Percentiles rank a stretch among this genome's conserved stretches.
Conservation (phyloP, 768 basidiomycete genomes). For the Hydnomerulius pinastri region DNA sequence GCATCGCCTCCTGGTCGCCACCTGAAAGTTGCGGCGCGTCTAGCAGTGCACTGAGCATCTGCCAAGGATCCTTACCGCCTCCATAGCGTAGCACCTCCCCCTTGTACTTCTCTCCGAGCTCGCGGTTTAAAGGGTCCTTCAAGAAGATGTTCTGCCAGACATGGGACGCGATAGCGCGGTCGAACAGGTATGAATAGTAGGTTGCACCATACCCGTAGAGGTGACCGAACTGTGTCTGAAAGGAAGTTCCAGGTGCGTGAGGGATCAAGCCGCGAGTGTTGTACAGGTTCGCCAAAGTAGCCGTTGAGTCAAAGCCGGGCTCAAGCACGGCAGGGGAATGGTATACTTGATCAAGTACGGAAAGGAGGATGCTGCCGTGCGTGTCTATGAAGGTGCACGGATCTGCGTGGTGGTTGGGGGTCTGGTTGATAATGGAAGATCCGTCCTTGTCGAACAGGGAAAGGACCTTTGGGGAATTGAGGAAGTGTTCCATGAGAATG, state of each 20-base stretch:
- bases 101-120: conserved; percentile 82
- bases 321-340: conserved; percentile 69
- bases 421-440: conserved; percentile 45
- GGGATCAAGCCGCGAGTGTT: conserved; percentile 78
- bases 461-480: conserved; percentile 80
- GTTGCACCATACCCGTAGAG: conserved; percentile 96
- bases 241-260: conserved; percentile 80
- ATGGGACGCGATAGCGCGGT: conserved; percentile 92
- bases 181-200: conserved; percentile 97
- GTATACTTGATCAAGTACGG: conserved; percentile 85
- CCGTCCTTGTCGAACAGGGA: conserved; percentile 69
- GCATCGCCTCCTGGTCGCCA: conserved; percentile 86
- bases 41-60: conserved; percentile 79
- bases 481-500: conserved; percentile 98
- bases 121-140: conserved; percentile 64
- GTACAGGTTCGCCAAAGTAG: conserved; percentile 59
- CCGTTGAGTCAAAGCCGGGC: conserved; percentile 71
- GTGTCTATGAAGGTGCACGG: conserved; percentile 86
- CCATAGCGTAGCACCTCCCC: conserved; percentile 74
- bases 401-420: conserved; percentile 70
- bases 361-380: conserved; percentile 87
- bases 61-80: conserved; percentile 93
- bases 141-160: conserved; percentile 82
- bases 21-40: conserved; percentile 59
- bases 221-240: conserved; percentile 96